Evolutionary conservation across 2,329 filamentous ascomycete genomes (phyloP), one percentile per base, ranked within the genome.

Genomic region (Leptographium procerum): DNA sequence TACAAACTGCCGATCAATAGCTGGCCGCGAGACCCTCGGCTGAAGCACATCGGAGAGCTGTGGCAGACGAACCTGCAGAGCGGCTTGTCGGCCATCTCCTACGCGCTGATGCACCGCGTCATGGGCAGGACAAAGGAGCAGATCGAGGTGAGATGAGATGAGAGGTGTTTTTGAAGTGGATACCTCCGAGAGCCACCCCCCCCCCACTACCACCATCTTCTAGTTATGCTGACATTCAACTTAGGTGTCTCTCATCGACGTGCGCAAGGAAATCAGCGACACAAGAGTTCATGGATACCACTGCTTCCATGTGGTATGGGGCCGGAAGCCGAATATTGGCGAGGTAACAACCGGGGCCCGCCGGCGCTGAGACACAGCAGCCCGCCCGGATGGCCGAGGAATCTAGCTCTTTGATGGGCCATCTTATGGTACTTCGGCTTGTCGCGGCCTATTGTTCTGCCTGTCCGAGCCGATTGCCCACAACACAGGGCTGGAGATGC

Each of bases 261-360:
- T 80, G 5, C 71, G 79, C 51, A 73, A 71, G 60, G 74, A 77
- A 34, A 62, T 81, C 4, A 72, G 72, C 7, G 70, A 82, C 64
- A 68, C 70, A 3, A 68, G 68, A 10, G 72, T 78, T 13, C 79
- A 81, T 61, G 71, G 75, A 0, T 82, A 79, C 59, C 69, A 76
- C 61, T 72, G 72, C 29, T 67, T 79, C n/a, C 73, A 75, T 60
- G 74, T 81, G 7, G 75, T 82, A 0, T 76, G 73, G 64, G 79
- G 77, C 10, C 71, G 78, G 29, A 81, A 80, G 62, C 79, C 79
- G 1, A 58, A 61, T 1, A 29, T 56, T 8, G 59, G 43, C 7
- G 43, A 57, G 19, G 47, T 28, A 26, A 40, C 14, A 19, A 43
- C 6, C 40, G 40, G 9, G 40, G 19, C 2, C n/a, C 19, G 9